Conservation (phyloP, 768 basidiomycete species). For the Naganishia antarctica region DNA sequence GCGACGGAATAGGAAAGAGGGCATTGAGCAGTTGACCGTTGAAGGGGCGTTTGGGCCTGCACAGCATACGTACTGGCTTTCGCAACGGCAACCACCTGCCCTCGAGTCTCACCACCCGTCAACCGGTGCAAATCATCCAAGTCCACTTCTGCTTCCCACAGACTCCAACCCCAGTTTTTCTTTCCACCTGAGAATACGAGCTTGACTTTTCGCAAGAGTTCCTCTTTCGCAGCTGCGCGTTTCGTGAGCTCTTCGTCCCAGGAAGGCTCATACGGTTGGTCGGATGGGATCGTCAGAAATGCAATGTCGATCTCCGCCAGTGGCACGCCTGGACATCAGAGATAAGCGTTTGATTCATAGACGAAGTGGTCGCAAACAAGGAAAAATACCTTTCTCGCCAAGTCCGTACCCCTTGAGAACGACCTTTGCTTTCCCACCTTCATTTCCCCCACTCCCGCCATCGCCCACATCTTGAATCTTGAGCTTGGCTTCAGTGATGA, state of each 20-base stretch:
- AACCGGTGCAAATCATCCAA: constrained; percentile 32
- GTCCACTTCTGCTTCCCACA: constrained; percentile 60
- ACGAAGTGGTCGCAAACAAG: not conserved
- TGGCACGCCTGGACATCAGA: constrained; percentile 58
- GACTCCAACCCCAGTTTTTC: constrained; percentile 68
- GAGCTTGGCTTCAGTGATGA: constrained; percentile 13
- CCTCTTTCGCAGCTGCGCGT: constrained; percentile 47
- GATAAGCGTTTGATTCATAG: constrained; percentile 48
- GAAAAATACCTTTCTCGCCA: constrained; percentile 35
- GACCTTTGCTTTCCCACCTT: not conserved
- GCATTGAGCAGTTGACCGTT: too few relatives aligned
- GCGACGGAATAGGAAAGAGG: not conserved
- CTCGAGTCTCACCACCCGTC: not conserved
- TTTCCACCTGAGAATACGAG: constrained; percentile 56
- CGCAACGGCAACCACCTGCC: constrained; percentile 11
- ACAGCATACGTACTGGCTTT: constrained; percentile 19
- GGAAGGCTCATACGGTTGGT: constrained; percentile 52
- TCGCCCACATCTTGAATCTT: not conserved
- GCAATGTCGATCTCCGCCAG: constrained; percentile 40
- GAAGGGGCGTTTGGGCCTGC: too few relatives aligned
- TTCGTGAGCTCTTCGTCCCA: constrained; percentile 56
- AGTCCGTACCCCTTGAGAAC: constrained; percentile 5
- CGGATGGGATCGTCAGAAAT: not conserved
- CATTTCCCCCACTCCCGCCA: constrained; percentile 2
- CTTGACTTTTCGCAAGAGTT: not conserved